Evolutionary conservation across 1,284 basidiomycete genomes (phyloP).

Genomic region (Irpex lacteus): DNA sequence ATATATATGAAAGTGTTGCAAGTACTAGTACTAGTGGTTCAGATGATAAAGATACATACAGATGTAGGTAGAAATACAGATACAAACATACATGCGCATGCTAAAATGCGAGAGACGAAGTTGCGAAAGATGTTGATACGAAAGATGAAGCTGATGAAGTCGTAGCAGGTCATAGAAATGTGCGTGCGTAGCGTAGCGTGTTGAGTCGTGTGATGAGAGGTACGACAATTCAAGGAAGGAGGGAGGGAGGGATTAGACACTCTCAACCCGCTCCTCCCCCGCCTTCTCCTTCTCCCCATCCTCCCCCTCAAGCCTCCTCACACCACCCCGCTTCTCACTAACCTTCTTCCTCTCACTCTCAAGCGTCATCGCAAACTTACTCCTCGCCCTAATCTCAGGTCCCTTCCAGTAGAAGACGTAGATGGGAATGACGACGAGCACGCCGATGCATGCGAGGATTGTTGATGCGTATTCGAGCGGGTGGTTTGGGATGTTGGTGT

Average conservation of each 20-base stretch:
- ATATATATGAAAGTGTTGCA: too few relatives aligned
- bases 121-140: too few relatives aligned
- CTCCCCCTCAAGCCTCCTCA: not conserved
- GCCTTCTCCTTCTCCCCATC: not conserved
- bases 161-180: too few relatives aligned
- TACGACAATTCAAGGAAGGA: too few relatives aligned
- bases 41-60: too few relatives aligned
- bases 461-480: conserved; percentile 1
- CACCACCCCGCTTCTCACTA: not conserved
- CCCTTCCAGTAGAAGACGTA: not conserved
- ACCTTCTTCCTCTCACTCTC: not conserved
- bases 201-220: too few relatives aligned
- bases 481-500: not conserved
- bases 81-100: too few relatives aligned
- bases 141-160: too few relatives aligned
- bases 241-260: not conserved
- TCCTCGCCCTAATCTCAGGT: not conserved
- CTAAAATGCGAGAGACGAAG: too few relatives aligned
- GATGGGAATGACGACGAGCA: not conserved
- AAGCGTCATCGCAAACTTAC: not conserved
- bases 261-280: not conserved
- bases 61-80: too few relatives aligned
- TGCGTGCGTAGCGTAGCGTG: too few relatives aligned
- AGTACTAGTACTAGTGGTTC: too few relatives aligned
- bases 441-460: not conserved